These are phyloP conservation scores for Platanthera zijinensis DNA, from an alignment of 106 monocot genomes.

Conservation along the genomic window DNA sequence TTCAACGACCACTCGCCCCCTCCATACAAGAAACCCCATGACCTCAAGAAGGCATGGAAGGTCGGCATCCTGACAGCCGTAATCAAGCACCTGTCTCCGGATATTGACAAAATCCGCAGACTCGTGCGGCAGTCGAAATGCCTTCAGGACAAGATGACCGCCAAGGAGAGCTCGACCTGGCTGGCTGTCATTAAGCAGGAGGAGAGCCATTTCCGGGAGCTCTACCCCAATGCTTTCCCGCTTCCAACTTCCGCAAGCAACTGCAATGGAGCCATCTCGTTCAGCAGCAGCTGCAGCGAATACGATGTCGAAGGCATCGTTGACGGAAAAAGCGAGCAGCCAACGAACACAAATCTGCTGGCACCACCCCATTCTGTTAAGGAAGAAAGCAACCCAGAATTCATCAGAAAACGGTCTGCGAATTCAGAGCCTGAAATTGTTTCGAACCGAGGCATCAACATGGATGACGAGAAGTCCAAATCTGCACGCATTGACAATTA, in stretches of 20 bases:
- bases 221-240: constrained; percentile 28
- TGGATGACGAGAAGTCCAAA: constrained; percentile 24
- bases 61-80: constrained; percentile 20
- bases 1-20: constrained; percentile 8
- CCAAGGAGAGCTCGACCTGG: constrained; percentile 23
- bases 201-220: constrained; percentile 28
- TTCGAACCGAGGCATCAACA: constrained; percentile 21
- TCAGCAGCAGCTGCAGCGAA: constrained; percentile 29
- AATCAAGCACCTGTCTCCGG: constrained; percentile 25
- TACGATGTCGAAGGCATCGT: constrained; percentile 45
- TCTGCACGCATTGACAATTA: constrained; percentile 19
- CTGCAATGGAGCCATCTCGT: constrained; percentile 21
- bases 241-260: constrained; percentile 5
- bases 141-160: constrained; percentile 28
- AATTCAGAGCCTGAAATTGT: constrained; percentile 11
- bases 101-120: constrained; percentile 24
- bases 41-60: constrained; percentile 27
- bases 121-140: constrained; percentile 26
- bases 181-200: constrained; percentile 32
- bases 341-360: constrained; percentile 8
- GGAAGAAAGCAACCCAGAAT: constrained; percentile 23
- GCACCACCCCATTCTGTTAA: constrained; percentile 10
- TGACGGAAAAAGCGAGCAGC: constrained; percentile 6
- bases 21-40: constrained; percentile 26
- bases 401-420: constrained; percentile 36